Base-by-base conservation (phyloP, 139 green algal genomes). In the Chlorella sp. region DNA sequence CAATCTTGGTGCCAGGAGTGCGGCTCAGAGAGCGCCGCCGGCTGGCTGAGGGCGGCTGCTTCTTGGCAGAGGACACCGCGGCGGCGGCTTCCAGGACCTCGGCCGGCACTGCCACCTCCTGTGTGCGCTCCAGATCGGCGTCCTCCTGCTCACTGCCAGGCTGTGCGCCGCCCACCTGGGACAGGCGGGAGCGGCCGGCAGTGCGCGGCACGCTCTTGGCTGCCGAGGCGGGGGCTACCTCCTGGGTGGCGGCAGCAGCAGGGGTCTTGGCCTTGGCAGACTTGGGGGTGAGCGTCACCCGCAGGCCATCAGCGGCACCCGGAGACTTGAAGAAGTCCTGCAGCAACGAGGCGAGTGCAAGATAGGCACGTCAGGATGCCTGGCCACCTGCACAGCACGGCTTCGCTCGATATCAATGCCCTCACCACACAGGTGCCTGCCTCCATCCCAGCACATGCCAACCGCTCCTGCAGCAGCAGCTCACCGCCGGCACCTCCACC, bases 1-100 rank as follows among this genome's bases (percentile, higher is more conserved):
- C 82, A 60, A 87, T 74, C 68, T 82, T 87, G 74, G 82, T 82
- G 82, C 82, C 82, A 1, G 82, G 82, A 73, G 82, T 87, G 51
- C 82, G 82, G 51, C 30, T 82, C 4, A 69, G 55, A 23, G 82
- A 87, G 82, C 82, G 82, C 17, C 82, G 71, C 4, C 70, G 32
- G 41, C 81, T 62, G 65, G 63, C 72, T 2, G 79, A 78, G 11
- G 51, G 62, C 55, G 47, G 74, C 32, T 39, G 34, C 78, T 83
- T 83, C 41, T 51, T 74, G 62, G 78, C 78, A 25, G 78, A 83
- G 28, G 51, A 60, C 12, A 60, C 51, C 2, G 51, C 12, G 51
- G 63, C 78, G 39, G 32, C 73, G 3, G 26, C 70, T 25, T 41
- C 57, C 36, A 72, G 76, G 7, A 72, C 13, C 57, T 72, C 76